These are phyloP conservation scores for Tuctoria greenei DNA, from an alignment of 176 grass and related monocot genomes.

Conservation along the genomic window DNA sequence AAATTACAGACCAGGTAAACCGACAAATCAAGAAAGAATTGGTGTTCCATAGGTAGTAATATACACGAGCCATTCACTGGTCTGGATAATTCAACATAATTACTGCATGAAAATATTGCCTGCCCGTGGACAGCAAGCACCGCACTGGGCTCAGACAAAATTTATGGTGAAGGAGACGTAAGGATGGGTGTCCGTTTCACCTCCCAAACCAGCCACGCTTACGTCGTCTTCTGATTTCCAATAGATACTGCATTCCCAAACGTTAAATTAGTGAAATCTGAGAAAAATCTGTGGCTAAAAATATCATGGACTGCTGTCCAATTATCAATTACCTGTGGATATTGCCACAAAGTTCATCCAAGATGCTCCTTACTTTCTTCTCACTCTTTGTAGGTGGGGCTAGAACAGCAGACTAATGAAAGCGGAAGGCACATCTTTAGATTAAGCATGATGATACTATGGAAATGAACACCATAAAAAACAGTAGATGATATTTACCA, in stretches of 20 bases:
- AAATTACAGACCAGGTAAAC: constrained; percentile 34
- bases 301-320: background rate
- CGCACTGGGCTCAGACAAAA: constrained; percentile 47
- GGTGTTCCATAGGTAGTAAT: constrained; percentile 34
- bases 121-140: background rate
- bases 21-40: constrained; percentile 38
- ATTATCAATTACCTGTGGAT: constrained; percentile 60
- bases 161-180: constrained; percentile 98
- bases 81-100: constrained; percentile 1
- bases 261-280: constrained; percentile 9
- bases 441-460: constrained; percentile 1
- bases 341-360: constrained; percentile 69
- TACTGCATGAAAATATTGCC: constrained; percentile 18
- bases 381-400: constrained; percentile 71
- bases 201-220: constrained; percentile 58
- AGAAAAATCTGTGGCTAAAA: background rate
- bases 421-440: background rate
- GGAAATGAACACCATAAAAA: constrained; percentile 1
- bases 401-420: constrained; percentile 72
- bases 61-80: constrained; percentile 18
- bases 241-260: constrained; percentile 57
- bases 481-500: constrained; percentile 50
- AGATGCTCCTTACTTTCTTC: constrained; percentile 90
- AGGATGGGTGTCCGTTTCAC: constrained; percentile 76
- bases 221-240: constrained; percentile 90